Evolutionary conservation across 208 protist genomes (phyloP).

Genomic region (Herpetomonas tarakana): DNA sequence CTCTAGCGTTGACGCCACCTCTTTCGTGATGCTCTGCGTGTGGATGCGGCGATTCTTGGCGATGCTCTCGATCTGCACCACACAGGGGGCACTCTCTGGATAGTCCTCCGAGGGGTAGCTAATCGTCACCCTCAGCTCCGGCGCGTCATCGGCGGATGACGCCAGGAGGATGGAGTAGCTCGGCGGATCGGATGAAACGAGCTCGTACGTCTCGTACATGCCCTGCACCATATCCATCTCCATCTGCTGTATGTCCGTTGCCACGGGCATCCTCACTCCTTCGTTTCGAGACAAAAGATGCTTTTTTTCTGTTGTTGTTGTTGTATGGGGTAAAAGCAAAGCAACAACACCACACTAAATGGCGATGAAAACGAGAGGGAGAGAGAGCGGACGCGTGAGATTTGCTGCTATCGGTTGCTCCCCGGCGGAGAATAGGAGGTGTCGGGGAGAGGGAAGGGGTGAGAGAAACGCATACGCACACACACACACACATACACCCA

Average conservation of each 20-base stretch:
- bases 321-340: too few species aligned
- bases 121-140: constrained; percentile 78
- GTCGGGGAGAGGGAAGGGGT: too few species aligned
- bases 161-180: constrained; percentile 72
- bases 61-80: constrained; percentile 57
- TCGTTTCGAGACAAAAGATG: background rate
- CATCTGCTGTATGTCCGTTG: constrained; percentile 85
- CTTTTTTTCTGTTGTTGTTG: constrained; percentile 4
- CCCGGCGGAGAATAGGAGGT: too few species aligned
- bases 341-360: too few species aligned
- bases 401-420: too few species aligned
- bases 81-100: constrained; percentile 56
- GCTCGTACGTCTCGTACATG: constrained; percentile 87
- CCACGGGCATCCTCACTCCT: constrained; percentile 36
- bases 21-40: constrained; percentile 43
- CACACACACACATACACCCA: too few species aligned
- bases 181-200: constrained; percentile 65
- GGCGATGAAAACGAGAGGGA: too few species aligned
- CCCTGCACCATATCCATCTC: constrained; percentile 90
- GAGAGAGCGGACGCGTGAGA: too few species aligned
- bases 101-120: constrained; percentile 69
- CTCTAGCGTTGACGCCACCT: constrained; percentile 51
- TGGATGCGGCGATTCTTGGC: constrained; percentile 71
- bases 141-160: constrained; percentile 56
- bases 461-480: too few species aligned